phyloP scores from a whole-genome alignment of 345 rosid genomes.

The Cardamine resedifolia region DNA sequence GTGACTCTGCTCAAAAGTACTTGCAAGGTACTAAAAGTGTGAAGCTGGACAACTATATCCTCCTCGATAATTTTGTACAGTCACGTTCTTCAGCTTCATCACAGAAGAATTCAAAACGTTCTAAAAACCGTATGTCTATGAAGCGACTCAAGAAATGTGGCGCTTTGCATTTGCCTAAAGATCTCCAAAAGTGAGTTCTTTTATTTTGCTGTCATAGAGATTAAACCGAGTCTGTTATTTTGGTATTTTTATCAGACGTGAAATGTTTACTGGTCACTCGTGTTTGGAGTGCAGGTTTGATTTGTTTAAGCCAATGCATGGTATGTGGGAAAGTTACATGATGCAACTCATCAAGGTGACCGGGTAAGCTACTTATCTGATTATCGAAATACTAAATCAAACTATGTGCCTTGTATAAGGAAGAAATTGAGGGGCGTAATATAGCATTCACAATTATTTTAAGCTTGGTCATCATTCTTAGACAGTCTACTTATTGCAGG shows the following conservation, averaged over 20 bases:
- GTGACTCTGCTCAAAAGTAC: conserved; percentile 83
- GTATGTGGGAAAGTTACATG: conserved; percentile 67
- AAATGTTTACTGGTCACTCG: conserved; percentile 7
- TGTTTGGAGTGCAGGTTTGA: conserved; percentile 52
- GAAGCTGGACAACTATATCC: conserved; percentile 72
- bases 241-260: background rate
- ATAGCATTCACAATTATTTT: conserved; percentile 2
- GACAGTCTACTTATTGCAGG: conserved; percentile 41
- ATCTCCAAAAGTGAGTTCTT: conserved; percentile 58
- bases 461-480: conserved; percentile 11
- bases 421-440: background rate
- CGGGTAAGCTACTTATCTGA: conserved; percentile 42
- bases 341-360: conserved; percentile 51
- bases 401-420: background rate
- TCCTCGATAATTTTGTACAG: conserved; percentile 72
- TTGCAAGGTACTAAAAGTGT: conserved; percentile 62
- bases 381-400: background rate
- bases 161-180: conserved; percentile 49
- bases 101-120: conserved; percentile 65
- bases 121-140: conserved; percentile 75
- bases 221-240: background rate
- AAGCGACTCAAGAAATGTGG: conserved; percentile 72
- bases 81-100: conserved; percentile 47
- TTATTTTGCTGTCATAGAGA: background rate
- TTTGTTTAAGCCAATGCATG: conserved; percentile 64